These are phyloP conservation scores for Hansenula anomala DNA, from an alignment of 1,139 yeast species.

Conservation along the genomic window DNA sequence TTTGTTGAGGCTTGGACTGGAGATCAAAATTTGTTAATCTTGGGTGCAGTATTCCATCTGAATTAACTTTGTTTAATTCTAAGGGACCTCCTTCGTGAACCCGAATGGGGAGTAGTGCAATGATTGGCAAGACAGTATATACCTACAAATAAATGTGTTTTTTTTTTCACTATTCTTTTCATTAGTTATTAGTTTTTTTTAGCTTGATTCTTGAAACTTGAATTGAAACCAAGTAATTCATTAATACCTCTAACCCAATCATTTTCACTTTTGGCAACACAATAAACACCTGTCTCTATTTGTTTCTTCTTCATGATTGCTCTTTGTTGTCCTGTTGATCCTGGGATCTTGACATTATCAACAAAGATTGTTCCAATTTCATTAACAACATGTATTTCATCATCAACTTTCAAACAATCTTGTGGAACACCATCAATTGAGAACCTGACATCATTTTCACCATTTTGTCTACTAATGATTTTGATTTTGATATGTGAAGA, in stretches of 20 bases:
- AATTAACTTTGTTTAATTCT: slow-evolving; percentile 42
- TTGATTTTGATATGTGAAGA: slow-evolving; percentile 63
- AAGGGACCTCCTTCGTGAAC: slow-evolving; percentile 81
- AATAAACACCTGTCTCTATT: slow-evolving; percentile 68
- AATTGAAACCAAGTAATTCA: slow-evolving; percentile 82
- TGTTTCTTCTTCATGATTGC: slow-evolving; percentile 7
- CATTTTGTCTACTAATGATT: slow-evolving; percentile 38
- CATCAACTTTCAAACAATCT: slow-evolving; percentile 65
- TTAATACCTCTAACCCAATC: slow-evolving; percentile 93
- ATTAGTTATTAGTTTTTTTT: not conserved
- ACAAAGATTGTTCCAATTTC: slow-evolving; percentile 53
- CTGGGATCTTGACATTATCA: slow-evolving; percentile 39
- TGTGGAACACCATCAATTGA: slow-evolving; percentile 81
- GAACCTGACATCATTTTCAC: slow-evolving; percentile 42
- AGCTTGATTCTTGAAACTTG: slow-evolving; percentile 53
- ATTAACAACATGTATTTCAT: slow-evolving; percentile 66
- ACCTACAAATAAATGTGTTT: not conserved
- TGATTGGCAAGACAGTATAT: slow-evolving; percentile 55
- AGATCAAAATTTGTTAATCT: slow-evolving; percentile 60
- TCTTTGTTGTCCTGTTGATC: slow-evolving; percentile 13
- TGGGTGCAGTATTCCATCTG: slow-evolving; percentile 80
- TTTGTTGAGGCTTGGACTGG: slow-evolving; percentile 51
- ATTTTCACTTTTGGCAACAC: slow-evolving; percentile 74
- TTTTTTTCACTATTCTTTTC: not conserved
- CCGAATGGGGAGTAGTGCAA: slow-evolving; percentile 81